Evolutionary conservation across 2,329 filamentous ascomycete genomes (phyloP).

Genomic region (Aspergillus ustus): DNA sequence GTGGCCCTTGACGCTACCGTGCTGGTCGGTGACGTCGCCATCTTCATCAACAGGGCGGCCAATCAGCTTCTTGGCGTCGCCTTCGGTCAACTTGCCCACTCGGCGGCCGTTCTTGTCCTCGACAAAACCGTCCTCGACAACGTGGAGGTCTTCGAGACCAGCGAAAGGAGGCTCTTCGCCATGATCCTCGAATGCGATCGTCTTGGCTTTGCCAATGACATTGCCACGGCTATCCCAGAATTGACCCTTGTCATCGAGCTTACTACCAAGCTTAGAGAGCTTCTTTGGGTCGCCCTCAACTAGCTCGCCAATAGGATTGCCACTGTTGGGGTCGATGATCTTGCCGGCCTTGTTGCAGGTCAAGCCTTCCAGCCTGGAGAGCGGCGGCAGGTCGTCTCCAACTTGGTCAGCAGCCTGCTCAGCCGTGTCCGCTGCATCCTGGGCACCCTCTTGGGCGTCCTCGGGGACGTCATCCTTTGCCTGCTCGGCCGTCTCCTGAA

Average conservation of each 20-base stretch:
- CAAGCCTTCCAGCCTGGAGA: slow-evolving; percentile 45
- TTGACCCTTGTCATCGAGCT: slow-evolving; percentile 63
- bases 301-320: slow-evolving; percentile 61
- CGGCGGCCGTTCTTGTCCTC: slow-evolving; percentile 79
- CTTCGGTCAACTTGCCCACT: slow-evolving; percentile 72
- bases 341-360: slow-evolving; percentile 51
- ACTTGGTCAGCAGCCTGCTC: slow-evolving; percentile 26
- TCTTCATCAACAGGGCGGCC: slow-evolving; percentile 80
- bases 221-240: slow-evolving; percentile 68
- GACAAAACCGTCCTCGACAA: slow-evolving; percentile 63
- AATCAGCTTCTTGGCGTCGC: slow-evolving; percentile 72
- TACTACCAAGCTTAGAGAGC: slow-evolving; percentile 48
- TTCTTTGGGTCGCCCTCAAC: slow-evolving; percentile 68
- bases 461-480: neutral
- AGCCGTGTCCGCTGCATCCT: neutral
- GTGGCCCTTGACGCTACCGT: slow-evolving; percentile 65
- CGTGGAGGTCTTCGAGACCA: slow-evolving; percentile 60
- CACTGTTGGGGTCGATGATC: slow-evolving; percentile 46
- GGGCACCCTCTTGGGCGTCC: neutral
- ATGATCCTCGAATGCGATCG: slow-evolving; percentile 43
- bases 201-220: slow-evolving; percentile 64
- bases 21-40: slow-evolving; percentile 79
- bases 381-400: slow-evolving; percentile 39
- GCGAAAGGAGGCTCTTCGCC: slow-evolving; percentile 50
- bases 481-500: slow-evolving; percentile 5